Conservation (phyloP, 148 eudicot species). For the Fallopia convolvulus region DNA sequence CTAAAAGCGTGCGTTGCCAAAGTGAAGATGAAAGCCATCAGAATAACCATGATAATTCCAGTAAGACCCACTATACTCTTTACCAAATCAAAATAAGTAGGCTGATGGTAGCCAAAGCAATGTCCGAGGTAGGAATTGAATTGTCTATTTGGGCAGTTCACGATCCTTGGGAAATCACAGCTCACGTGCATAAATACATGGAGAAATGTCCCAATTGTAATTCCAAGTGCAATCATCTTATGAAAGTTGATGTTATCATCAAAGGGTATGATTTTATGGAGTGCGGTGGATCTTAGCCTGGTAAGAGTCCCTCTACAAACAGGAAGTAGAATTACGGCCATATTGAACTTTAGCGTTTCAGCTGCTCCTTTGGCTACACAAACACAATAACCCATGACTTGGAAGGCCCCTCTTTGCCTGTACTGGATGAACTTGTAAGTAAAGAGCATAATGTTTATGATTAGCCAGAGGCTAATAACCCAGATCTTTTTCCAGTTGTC, state of each 20-base stretch:
- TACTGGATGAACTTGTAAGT: slow-evolving; percentile 49
- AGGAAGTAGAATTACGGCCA: slow-evolving; percentile 85
- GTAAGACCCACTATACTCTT: slow-evolving; percentile 46
- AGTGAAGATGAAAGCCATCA: slow-evolving; percentile 73
- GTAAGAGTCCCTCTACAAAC: slow-evolving; percentile 91
- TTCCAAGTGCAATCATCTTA: slow-evolving; percentile 58
- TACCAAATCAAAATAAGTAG: slow-evolving; percentile 44
- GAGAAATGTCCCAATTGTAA: slow-evolving; percentile 41
- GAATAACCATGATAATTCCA: slow-evolving; percentile 55
- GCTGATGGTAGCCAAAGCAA: slow-evolving; percentile 42
- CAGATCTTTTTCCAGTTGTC: slow-evolving; percentile 83
- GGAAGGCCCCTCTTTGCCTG: slow-evolving; percentile 24
- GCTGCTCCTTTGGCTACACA: slow-evolving; percentile 89
- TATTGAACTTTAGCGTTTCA: slow-evolving; percentile 82
- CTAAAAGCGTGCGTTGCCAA: slow-evolving; percentile 79
- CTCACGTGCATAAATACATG: slow-evolving; percentile 50
- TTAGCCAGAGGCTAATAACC: slow-evolving; percentile 48
- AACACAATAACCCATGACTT: slow-evolving; percentile 69
- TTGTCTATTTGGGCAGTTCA: slow-evolving; percentile 24
- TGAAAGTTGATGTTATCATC: slow-evolving; percentile 97
- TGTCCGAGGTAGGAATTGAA: slow-evolving; percentile 44
- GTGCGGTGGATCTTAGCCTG: slow-evolving; percentile 58
- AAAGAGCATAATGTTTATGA: slow-evolving; percentile 46
- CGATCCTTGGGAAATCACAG: slow-evolving; percentile 57
- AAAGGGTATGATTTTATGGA: slow-evolving; percentile 52